phyloP scores from a whole-genome alignment of 345 rosid species.

The Linum tenue region DNA sequence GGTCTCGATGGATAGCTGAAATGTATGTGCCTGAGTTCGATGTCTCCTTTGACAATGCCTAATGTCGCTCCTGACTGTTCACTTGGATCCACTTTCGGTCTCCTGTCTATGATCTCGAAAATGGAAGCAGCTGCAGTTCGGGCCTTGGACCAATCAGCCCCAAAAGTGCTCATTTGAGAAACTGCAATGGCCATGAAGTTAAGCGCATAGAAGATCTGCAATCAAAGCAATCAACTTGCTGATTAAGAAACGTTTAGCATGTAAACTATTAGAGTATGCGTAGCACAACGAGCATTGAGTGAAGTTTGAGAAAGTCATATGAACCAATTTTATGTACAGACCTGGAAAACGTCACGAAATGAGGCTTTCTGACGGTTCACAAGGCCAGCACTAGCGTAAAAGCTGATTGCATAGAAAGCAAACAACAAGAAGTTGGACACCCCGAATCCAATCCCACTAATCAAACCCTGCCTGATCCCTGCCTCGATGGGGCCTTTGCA shows the following conservation, averaged over 20 bases:
- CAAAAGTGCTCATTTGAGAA: not conserved
- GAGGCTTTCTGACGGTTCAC: not conserved
- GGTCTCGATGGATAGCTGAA: constrained; percentile 1
- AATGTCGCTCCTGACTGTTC: not conserved
- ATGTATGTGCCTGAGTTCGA: not conserved
- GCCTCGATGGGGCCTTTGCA: not conserved
- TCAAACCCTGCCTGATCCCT: not conserved
- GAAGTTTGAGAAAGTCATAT: too few relatives aligned
- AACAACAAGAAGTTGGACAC: not conserved
- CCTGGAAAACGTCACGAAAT: not conserved
- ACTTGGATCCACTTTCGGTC: not conserved
- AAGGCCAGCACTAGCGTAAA: not conserved
- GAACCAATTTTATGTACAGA: not conserved
- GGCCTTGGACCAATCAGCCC: not conserved
- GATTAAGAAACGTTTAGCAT: too few relatives aligned
- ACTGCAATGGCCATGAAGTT: not conserved
- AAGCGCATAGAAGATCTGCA: not conserved
- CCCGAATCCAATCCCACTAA: constrained; percentile 1
- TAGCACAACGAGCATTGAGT: not conserved
- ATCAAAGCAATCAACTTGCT: not conserved
- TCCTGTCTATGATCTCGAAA: not conserved
- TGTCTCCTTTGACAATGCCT: not conserved
- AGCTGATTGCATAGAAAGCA: not conserved
- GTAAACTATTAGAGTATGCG: too few relatives aligned
- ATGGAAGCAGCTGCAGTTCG: not conserved